Evolutionary conservation across 768 basidiomycete genomes (phyloP), one percentile per base, ranked within the genome.

Genomic region (Astraeus odoratus): DNA sequence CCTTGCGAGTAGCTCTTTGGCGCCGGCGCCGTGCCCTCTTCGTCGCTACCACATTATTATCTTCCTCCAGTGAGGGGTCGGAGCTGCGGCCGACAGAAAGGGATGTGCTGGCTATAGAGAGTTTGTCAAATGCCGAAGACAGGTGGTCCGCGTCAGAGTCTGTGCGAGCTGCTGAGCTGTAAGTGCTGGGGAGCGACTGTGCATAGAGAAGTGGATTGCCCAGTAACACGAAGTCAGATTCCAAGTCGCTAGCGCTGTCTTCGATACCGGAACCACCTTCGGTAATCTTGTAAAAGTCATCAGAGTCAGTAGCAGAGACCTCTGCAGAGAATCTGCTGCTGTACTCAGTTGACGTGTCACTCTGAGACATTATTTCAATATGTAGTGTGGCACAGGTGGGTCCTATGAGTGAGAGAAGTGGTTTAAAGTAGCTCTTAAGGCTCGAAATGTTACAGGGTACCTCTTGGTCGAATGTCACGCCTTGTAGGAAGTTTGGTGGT

Each of bases 171-270:
- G 48, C 30, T 0, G 34, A 31, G 27, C 44, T 52, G 31, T 48
- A 49, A 1, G 55, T 39, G 13, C 52, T 42, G 1, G 30, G 30
- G 5, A 31, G 4, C n/a, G 57, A 52, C 18, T 27, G 48, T 0
- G 51, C 46, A 5, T 57, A 45, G 2, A 46, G n/a, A 5, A 51
- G 50, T 19, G 59, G 57, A 12, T 51, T 51, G 8, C 36, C 39
- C 0, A 65, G 49, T 18, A 63, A 19, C n/a, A 63, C 50, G 12
- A 51, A 65, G 20, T 65, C 61, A 10, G 44, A 35, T 35, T 56
- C 48, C 13, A 23, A 39, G 37, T 39, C 37, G 25, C 52, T 42
- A 20, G 43, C 16, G 1, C 50, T 37, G 12, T 36, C 29, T 4
- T 41, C 48, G 25, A 22, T 42, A 20, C 39, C 10, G 12, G 13